A percentile compares a stretch with the other conserved stretches of the same genome.
Evolutionary conservation across 768 basidiomycete genomes (phyloP).

Genomic region (Tylopilus sp.): DNA sequence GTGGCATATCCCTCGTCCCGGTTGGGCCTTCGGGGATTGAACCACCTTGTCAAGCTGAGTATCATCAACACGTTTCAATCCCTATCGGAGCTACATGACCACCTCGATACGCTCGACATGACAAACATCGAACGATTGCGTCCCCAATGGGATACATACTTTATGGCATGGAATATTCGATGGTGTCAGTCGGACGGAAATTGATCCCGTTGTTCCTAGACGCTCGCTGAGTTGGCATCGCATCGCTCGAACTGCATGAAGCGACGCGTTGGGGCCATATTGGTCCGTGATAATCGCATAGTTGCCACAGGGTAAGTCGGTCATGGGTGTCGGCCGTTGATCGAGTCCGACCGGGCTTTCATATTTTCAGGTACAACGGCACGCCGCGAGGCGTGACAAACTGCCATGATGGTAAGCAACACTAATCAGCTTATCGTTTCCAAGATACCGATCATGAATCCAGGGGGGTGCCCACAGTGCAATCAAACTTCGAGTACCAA

Average conservation of each 20-base stretch:
- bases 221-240: conserved; percentile 85
- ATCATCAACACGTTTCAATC: conserved; percentile 63
- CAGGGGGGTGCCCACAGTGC: conserved; percentile 87
- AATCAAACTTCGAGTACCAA: conserved; percentile 48
- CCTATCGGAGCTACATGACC: conserved; percentile 48
- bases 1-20: conserved; percentile 17
- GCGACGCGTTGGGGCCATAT: conserved; percentile 88
- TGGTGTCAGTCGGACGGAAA: not conserved
- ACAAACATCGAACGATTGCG: conserved; percentile 71
- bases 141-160: conserved; percentile 94
- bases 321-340: not conserved
- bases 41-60: conserved; percentile 55
- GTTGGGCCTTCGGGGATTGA: conserved; percentile 19
- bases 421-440: not conserved
- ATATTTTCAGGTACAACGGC: conserved; percentile 78
- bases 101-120: conserved; percentile 70
- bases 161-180: conserved; percentile 64
- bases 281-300: conserved; percentile 81
- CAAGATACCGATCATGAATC: conserved; percentile 54
- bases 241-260: conserved; percentile 96
- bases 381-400: conserved; percentile 88
- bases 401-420: conserved; percentile 49
- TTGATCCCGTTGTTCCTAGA: conserved; percentile 42
- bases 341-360: conserved; percentile 1
- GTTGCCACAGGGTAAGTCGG: conserved; percentile 67